Evolutionary conservation across 768 basidiomycete genomes (phyloP), one percentile per base, ranked within the genome.

Genomic region (Sistotremastrum suecicum): DNA sequence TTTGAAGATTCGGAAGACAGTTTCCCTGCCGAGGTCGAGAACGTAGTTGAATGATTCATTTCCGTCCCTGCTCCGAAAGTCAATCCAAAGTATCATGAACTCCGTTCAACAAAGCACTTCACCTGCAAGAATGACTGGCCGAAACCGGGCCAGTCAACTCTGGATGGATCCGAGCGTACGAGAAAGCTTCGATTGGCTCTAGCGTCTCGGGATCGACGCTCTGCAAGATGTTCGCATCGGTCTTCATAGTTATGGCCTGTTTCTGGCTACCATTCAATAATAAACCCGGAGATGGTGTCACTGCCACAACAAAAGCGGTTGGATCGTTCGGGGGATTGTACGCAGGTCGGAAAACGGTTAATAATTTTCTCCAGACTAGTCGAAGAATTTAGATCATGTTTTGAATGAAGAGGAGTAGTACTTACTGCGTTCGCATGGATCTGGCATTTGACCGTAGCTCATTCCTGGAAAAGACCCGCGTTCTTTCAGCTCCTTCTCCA

Each of bases 1-100:
- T 8, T 58, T 56, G 29, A 53, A 54, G 41, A 67, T 61, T 35
- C 56, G 60, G 51, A 68, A 68, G n/a, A 66, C 41, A 34, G 42
- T 61, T 45, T 66, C 67, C 3, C 63, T 63, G n/a, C 45, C 49
- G 47, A 68, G 46, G 10, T 58, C 32, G 31, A 56, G 51, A 37
- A 59, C 57, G 48, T 58, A 68, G 50, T 68, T 68, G 48, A 55
- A 66, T 31, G 65, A 36, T 11, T 65, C 67, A 28, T 62, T 60
- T 0, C 60, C 63, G 37, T 55, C 20, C 2, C 20, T 20, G 20
- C 20, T 20, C 20, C 20, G 20, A 20, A 20, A 20, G 20, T 20
- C 20, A 20, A 20, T 20, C 2, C 20, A 20, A 20, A 1, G 20
- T 20, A 2, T 20, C 20, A 20, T 20, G 20, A 20, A 20, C 20